A percentile compares a stretch with the other conserved stretches of the same genome.
These are phyloP conservation scores for Dioscorea alata DNA, from an alignment of 106 monocot genomes.

Conservation along the genomic window DNA sequence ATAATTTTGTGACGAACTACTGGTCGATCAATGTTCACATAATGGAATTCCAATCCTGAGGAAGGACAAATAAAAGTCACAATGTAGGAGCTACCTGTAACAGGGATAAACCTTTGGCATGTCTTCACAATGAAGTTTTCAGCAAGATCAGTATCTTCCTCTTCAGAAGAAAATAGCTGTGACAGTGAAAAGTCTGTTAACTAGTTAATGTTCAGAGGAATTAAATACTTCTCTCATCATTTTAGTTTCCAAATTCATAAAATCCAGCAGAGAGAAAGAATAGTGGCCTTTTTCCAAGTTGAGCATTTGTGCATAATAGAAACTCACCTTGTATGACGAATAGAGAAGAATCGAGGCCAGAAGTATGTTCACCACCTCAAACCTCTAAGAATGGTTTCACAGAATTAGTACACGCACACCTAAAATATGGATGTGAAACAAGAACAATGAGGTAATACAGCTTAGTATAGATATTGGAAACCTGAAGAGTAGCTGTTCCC, in stretches of 20 bases:
- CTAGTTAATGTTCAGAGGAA: not conserved
- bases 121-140: conserved; percentile 96
- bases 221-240: not conserved
- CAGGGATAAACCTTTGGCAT: conserved; percentile 92
- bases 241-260: not conserved
- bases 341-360: conserved; percentile 85
- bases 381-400: conserved; percentile 43
- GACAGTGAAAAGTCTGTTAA: conserved; percentile 3
- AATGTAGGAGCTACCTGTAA: conserved; percentile 42
- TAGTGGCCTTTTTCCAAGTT: not conserved
- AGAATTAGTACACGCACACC: conserved; percentile 8
- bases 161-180: conserved; percentile 85
- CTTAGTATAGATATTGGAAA: conserved; percentile 10
- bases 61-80: no score
- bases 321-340: conserved; percentile 80
- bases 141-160: conserved; percentile 80
- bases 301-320: not conserved
- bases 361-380: conserved; percentile 86
- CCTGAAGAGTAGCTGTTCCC: conserved; percentile 87
- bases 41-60: no score
- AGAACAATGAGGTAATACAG: not conserved
- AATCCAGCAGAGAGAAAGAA: not conserved
- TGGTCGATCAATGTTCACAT: no score
- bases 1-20: no score
- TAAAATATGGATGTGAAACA: conserved; percentile 3